phyloP scores from a whole-genome alignment of 2,329 filamentous ascomycete genomes.

The Talaromyces sp. region DNA sequence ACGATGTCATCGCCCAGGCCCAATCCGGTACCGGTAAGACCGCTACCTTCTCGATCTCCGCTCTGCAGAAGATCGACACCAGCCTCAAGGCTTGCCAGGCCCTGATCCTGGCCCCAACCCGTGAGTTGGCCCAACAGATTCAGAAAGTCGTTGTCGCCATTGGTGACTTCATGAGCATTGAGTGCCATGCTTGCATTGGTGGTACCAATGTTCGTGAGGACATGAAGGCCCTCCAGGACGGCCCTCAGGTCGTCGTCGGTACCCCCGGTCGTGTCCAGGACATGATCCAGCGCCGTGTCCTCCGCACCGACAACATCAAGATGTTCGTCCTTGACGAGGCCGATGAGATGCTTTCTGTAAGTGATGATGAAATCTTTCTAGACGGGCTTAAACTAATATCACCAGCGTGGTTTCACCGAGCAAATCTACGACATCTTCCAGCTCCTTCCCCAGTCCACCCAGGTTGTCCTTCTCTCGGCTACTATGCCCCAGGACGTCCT shows the following conservation, averaged over 20 bases:
- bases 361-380: constrained; percentile 10
- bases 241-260: constrained; percentile 94
- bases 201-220: constrained; percentile 97
- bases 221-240: constrained; percentile 95
- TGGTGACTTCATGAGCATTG: constrained; percentile 98
- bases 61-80: constrained; percentile 97
- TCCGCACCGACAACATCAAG: constrained; percentile 98
- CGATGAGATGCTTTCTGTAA: constrained; percentile 79
- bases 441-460: constrained; percentile 93
- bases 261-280: constrained; percentile 98
- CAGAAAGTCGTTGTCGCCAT: constrained; percentile 99
- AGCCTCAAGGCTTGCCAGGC: constrained; percentile 96
- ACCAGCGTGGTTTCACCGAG: constrained; percentile 92
- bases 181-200: constrained; percentile 99
- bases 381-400: constrained; percentile 2
- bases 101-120: constrained; percentile 93
- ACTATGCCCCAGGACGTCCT: constrained; percentile 99
- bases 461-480: constrained; percentile 95
- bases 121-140: constrained; percentile 98
- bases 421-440: constrained; percentile 99
- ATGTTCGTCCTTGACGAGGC: constrained; percentile 99
- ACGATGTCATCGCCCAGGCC: constrained; percentile 99
- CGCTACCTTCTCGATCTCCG: constrained; percentile 98
- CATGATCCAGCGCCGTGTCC: constrained; percentile 97
- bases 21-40: constrained; percentile 99